Percentiles rank a stretch among this genome's conserved stretches.
phyloP scores from a whole-genome alignment of 2,329 filamentous ascomycete genomes.

The Atkinsonella hypoxylon region DNA sequence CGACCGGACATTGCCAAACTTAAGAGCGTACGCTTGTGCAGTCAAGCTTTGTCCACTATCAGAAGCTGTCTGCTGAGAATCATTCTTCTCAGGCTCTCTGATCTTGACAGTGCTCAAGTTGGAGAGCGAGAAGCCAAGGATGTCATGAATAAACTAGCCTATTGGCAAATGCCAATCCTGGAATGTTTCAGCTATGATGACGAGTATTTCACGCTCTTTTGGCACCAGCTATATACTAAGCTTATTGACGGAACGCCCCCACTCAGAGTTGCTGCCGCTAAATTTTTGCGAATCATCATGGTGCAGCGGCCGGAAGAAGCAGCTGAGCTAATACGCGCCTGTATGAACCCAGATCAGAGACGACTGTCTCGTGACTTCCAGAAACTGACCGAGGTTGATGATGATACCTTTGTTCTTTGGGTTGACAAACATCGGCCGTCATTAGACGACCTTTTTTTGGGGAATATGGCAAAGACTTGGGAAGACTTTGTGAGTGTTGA shows the following conservation, averaged over 20 bases:
- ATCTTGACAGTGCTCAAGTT: slow-evolving; percentile 56
- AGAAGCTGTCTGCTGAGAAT: slow-evolving; percentile 67
- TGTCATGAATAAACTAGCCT: slow-evolving; percentile 76
- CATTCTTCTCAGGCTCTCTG: slow-evolving; percentile 69
- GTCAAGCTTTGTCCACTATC: slow-evolving; percentile 66
- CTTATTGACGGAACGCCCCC: slow-evolving; percentile 57
- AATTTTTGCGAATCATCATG: slow-evolving; percentile 81
- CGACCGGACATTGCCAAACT: slow-evolving; percentile 66
- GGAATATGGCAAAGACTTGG: slow-evolving; percentile 71
- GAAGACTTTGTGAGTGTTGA: slow-evolving; percentile 76
- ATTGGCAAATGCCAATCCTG: slow-evolving; percentile 91
- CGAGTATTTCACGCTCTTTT: slow-evolving; percentile 75
- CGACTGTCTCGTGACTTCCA: slow-evolving; percentile 67
- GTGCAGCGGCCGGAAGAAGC: slow-evolving; percentile 88
- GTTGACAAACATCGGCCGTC: slow-evolving; percentile 70
- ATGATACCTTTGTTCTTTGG: slow-evolving; percentile 79
- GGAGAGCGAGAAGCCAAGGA: slow-evolving; percentile 50
- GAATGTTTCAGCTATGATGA: slow-evolving; percentile 65
- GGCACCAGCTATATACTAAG: slow-evolving; percentile 87
- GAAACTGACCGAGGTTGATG: slow-evolving; percentile 76
- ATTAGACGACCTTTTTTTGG: slow-evolving; percentile 73
- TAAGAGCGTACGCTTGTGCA: slow-evolving; percentile 87
- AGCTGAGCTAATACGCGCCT: slow-evolving; percentile 58
- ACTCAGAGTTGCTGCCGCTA: slow-evolving; percentile 65
- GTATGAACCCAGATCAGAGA: slow-evolving; percentile 57